Evolutionary conservation across 495 filamentous ascomycete species (phyloP).

Genomic region (Aspergillus baeticus): DNA sequence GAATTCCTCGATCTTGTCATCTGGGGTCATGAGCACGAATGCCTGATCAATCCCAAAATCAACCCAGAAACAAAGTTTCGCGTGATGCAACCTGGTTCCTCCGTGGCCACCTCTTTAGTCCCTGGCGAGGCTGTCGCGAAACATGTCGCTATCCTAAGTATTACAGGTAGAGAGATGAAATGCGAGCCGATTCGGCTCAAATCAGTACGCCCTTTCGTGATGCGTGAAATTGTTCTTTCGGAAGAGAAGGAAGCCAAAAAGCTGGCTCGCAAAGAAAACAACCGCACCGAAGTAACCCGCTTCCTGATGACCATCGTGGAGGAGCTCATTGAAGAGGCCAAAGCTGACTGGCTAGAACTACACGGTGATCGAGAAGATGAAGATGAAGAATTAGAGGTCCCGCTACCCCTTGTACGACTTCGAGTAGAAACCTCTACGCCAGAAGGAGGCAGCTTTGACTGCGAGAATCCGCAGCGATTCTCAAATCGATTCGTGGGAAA

Average conservation of each 20-base stretch:
- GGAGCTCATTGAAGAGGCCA: conserved; percentile 82
- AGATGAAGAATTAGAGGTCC: conserved; percentile 56
- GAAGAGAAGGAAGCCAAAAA: conserved; percentile 75
- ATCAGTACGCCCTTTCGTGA: conserved; percentile 87
- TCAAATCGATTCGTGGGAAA: conserved; percentile 88
- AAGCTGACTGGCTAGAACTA: conserved; percentile 70
- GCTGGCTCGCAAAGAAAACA: conserved; percentile 76
- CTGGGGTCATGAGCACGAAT: conserved; percentile 99
- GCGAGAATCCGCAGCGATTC: conserved; percentile 94
- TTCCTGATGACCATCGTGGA: conserved; percentile 76
- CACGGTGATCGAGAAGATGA: conserved; percentile 59
- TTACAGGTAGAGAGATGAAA: conserved; percentile 80
- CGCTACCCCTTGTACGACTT: conserved; percentile 81
- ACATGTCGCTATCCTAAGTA: conserved; percentile 79
- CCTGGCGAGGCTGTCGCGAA: conserved; percentile 91
- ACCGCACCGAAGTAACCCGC: conserved; percentile 73
- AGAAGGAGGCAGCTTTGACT: conserved; percentile 82
- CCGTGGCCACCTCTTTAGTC: conserved; percentile 87
- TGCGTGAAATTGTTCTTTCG: conserved; percentile 74
- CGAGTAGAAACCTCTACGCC: conserved; percentile 89
- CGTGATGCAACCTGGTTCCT: conserved; percentile 97
- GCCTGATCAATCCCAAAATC: conserved; percentile 74
- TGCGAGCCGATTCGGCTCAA: conserved; percentile 82
- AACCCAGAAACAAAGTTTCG: conserved; percentile 89
- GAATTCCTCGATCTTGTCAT: conserved; percentile 88